Evolutionary conservation across 2,329 filamentous ascomycete genomes (phyloP).

Genomic region (Rachicladosporium sp.): DNA sequence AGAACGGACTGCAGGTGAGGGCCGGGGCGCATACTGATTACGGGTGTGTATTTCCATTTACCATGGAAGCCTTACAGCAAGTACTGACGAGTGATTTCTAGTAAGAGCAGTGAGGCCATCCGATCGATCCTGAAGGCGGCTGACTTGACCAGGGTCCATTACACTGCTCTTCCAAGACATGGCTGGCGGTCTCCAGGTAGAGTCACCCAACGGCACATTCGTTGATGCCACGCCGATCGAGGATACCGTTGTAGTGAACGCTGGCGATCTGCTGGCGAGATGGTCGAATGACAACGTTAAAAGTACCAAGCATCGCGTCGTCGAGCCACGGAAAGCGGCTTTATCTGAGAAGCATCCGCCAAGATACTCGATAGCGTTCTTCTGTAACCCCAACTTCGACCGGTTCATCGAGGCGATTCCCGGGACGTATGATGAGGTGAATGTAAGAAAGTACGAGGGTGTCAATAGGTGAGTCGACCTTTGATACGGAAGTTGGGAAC

Average conservation of each 20-base stretch:
- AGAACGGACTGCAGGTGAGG: constrained; percentile 41
- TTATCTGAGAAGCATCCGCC: constrained; percentile 53
- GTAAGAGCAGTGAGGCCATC: neutral
- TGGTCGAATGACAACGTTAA: constrained; percentile 88
- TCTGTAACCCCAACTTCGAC: constrained; percentile 76
- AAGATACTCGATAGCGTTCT: constrained; percentile 78
- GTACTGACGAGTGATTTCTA: neutral
- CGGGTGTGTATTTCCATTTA: constrained; percentile 27
- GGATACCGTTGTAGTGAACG: constrained; percentile 72
- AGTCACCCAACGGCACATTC: constrained; percentile 58
- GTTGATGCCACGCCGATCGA: constrained; percentile 70
- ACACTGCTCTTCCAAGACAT: constrained; percentile 41
- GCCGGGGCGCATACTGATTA: constrained; percentile 60
- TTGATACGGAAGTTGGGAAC: neutral
- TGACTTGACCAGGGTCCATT: constrained; percentile 17
- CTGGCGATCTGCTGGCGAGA: constrained; percentile 67
- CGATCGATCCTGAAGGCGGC: neutral
- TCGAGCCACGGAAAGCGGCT: constrained; percentile 54
- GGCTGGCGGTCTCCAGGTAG: constrained; percentile 45
- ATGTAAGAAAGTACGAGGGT: constrained; percentile 64
- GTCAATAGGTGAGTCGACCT: constrained; percentile 41
- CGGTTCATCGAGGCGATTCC: constrained; percentile 68
- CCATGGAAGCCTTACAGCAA: neutral
- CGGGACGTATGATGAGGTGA: constrained; percentile 54
- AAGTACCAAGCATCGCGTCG: constrained; percentile 76